Evolutionary conservation across 257 asterid genomes (phyloP), one percentile per base, ranked within the genome.

Genomic region (Misopates orontium): DNA sequence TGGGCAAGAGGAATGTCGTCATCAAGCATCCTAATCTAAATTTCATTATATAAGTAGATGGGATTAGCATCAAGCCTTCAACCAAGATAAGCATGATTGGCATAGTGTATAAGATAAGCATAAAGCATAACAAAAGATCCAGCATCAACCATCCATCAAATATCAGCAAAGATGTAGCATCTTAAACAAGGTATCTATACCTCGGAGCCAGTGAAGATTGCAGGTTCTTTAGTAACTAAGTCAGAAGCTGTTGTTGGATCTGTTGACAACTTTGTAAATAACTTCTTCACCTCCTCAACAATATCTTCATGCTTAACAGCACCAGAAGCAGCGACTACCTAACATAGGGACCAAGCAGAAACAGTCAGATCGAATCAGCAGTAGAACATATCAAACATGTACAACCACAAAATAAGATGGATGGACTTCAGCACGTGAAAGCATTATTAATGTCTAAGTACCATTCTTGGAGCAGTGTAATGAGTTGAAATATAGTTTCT

Each of bases 151-250:
- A n/a, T n/a, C n/a, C n/a, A n/a, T n/a, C n/a, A n/a, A n/a, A n/a
- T n/a, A n/a, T n/a, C n/a, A n/a, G 63, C 70, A 60, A 36, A 36
- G 42, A 36, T 36, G 42, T 10, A 36, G 42, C 11, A 5, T 36
- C 8, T 36, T 36, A 4, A 36, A 60, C 68, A 71, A 68, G 22
- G 50, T 14, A 63, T 31, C 61, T 68, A 60, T 73, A 91, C 97
- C 91, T 91, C 97, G 60, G 97, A 91, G 55, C 97, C 97, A 1
- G 97, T 91, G 79, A 91, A 91, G 54, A 67, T 56, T 45, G 97
- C 85, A 56, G 97, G 97, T 61, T 80, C 86, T 52, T 75, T 82
- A 44, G 89, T 75, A 80, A 83, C 86, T 68, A 91, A 79, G 48
- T 88, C 82, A 57, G 95, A 71, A 58, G 89, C 69, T 9, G 91